Base-by-base conservation (phyloP, 164 flowering plant species). In the Magnolia officinalis region DNA sequence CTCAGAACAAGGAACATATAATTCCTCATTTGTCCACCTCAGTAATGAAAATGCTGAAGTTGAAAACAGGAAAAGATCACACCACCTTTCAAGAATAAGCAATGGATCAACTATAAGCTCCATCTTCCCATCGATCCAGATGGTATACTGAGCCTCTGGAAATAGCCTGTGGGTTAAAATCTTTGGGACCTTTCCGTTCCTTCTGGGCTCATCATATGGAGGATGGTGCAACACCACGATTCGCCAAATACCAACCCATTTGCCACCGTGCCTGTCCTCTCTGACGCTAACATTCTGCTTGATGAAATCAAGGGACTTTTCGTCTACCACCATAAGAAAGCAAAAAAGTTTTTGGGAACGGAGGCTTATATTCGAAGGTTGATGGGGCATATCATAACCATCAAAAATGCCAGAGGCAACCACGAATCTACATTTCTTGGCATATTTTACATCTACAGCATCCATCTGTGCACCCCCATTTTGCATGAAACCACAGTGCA, bases 61-160 rank as follows among this genome's bases (percentile, higher is more conserved):
- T 31, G 37, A 31, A 31, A 29, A 19, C 11, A 9, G 58, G 37
- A 6, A 26, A 50, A 31, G 70, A 31, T 31, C 37, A 67, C 19
- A 19, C 63, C 50, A 61, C 98, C 99, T 92, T 89, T 96, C 99
- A 4, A 96, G 82, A 52, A 96, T 87, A 66, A 90, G 94, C 80
- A 96, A 84, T 9, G 99, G 98, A 79, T 96, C 98, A 51, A 94
- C 98, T 26, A 92, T 82, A 29, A 94, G 89, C 87, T 96, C 98
- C 99, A 96, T 96, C 84, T 96, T 96, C 66, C 98, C 98, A 87
- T 96, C 99, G 80, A 94, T 91, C 99, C 99, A 96, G 76, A 94
- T 96, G 83, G 96, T 96, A 86, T 94, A 96, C 72, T 84, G 88
- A 64, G 98, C 96, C 81, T 89, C 86, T 77, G 97, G 98, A 85